Evolutionary conservation across 768 basidiomycete genomes (phyloP), one percentile per base, ranked within the genome.

Genomic region (Phanerodontia chrysosporium): DNA sequence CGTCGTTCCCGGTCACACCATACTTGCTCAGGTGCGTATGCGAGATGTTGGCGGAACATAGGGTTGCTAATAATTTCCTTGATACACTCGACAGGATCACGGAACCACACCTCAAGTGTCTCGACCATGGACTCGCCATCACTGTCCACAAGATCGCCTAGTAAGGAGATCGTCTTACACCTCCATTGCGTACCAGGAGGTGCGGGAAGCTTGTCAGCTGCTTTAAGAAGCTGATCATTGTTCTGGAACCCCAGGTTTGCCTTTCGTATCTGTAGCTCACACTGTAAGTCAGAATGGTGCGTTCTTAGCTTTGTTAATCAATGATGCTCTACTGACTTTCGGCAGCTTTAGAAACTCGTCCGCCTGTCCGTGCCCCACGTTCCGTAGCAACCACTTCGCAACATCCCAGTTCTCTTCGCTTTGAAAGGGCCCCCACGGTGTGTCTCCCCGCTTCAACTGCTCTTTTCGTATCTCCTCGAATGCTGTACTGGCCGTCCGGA

Each of bases 331-430:
- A 28, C 7, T 18, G 32, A 64, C 70, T 57, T 59, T 73, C 70
- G 18, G 65, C 68, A 13, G 58, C 30, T 72, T 71, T 18, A 77
- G 60, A 48, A 73, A 75, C 8, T 65, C 54, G 36, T 76, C 64
- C 13, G 42, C 10, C 52, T 70, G 64, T 1, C 52, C 68, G 21
- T 74, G 64, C 7, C 74, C 66, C 4, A 68, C 60, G 44, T 57
- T 45, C 66, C 51, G 61, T 44, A 70, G 66, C 27, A 42, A 18
- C 73, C 70, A 77, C 18, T 58, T 44, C 1, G 65, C 76, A 2
- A 77, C 52, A 45, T 72, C 70, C 64, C 64, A 63, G 67, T 77
- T 71, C 9, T 72, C 73, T 29, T 63, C 49, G 36, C 57, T 63
- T 18, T 62, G 61, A 57, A 75, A 76, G 2, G 74, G 73, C 10